Conservation (phyloP, 257 asterid genomes). For the Nicotiana paniculata region DNA sequence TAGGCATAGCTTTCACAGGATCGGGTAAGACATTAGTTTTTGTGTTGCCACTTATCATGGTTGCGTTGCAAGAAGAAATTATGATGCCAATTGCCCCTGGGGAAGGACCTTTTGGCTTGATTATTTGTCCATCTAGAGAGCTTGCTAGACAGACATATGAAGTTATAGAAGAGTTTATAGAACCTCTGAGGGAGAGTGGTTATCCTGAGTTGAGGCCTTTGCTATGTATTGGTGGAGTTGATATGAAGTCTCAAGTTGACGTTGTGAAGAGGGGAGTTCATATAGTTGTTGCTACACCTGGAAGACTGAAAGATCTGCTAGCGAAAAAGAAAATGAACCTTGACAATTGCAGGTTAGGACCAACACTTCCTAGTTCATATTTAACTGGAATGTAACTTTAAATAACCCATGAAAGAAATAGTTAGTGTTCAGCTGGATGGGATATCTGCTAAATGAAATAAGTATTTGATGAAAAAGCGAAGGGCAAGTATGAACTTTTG, state of each 20-base stretch:
- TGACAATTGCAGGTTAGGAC: constrained; percentile 57
- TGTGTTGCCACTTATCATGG: constrained; percentile 78
- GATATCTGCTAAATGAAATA: neutral
- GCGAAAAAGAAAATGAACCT: constrained; percentile 88
- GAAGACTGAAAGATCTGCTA: constrained; percentile 79
- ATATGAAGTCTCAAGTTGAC: constrained; percentile 83
- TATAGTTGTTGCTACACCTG: constrained; percentile 91
- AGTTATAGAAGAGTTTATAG: constrained; percentile 73
- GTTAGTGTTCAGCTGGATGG: neutral
- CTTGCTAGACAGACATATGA: constrained; percentile 84
- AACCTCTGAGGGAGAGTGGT: constrained; percentile 58
- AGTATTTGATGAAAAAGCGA: neutral
- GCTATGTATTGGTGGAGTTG: constrained; percentile 89
- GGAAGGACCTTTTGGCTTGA: constrained; percentile 83
- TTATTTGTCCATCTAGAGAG: constrained; percentile 85
- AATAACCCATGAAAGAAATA: neutral
- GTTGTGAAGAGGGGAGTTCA: constrained; percentile 79
- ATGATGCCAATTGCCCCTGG: constrained; percentile 83
- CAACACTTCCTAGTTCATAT: neutral
- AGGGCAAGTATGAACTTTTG: neutral
- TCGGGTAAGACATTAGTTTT: constrained; percentile 88
- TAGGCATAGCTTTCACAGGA: constrained; percentile 89
- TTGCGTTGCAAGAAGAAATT: constrained; percentile 74
- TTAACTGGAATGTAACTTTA: neutral
- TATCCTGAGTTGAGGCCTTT: constrained; percentile 75